These are phyloP conservation scores for Hypoxylon sp. DNA, from an alignment of 2,329 filamentous ascomycete genomes.

Conservation along the genomic window DNA sequence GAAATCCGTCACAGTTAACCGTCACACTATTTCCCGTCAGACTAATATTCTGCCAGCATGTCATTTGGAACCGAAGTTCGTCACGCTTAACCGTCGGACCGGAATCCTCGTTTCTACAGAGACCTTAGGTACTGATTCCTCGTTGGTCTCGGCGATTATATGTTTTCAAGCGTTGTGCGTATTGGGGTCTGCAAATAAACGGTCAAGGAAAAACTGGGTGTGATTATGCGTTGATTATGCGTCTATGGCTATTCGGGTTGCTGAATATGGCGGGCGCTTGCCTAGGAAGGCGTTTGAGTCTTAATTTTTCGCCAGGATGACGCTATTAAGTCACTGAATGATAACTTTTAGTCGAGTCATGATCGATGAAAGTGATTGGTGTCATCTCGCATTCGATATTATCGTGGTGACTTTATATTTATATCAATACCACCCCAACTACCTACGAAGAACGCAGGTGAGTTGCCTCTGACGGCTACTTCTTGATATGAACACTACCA, in stretches of 20 bases:
- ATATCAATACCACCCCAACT: no score
- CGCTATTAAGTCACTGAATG: not conserved
- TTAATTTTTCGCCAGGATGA: not conserved
- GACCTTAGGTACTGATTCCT: not conserved
- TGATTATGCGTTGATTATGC: not conserved
- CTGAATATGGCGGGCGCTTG: not conserved
- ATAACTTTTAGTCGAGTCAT: not conserved
- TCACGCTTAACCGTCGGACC: constrained; percentile 22
- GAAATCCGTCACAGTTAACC: no score
- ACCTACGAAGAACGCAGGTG: no score
- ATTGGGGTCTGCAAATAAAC: not conserved
- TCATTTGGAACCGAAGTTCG: constrained; percentile 10
- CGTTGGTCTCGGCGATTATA: not conserved
- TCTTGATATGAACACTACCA: no score
- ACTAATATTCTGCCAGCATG: no score
- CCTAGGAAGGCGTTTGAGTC: not conserved
- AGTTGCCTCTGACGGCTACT: no score
- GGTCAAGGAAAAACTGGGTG: not conserved
- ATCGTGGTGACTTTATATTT: no score
- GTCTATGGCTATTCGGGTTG: not conserved
- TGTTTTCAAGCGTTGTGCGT: not conserved
- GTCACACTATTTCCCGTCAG: no score
- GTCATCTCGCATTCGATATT: no score
- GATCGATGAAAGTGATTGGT: not conserved
- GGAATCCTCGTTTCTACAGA: not conserved